Evolutionary conservation across 169 alveolate genomes (phyloP).

Genomic region (Perkinsus chesapeaki): DNA sequence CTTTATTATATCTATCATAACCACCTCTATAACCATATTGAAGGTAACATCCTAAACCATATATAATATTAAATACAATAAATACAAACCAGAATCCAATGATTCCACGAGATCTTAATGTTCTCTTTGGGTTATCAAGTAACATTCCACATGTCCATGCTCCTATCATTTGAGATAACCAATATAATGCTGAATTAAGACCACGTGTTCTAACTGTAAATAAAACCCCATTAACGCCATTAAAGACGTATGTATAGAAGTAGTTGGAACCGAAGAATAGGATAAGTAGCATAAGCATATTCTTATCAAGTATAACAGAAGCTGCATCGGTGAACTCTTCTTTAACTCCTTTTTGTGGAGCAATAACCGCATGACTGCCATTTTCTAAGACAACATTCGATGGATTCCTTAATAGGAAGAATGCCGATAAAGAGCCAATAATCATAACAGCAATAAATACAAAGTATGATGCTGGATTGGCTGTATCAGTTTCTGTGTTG

Average conservation of each 20-base stretch:
- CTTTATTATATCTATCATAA: neutral
- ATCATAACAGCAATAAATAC: neutral
- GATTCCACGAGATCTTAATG: neutral
- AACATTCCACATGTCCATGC: conserved; percentile 12
- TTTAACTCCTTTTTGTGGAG: neutral
- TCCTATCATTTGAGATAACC: conserved; percentile 30
- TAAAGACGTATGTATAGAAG: conserved; percentile 30
- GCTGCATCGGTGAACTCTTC: neutral
- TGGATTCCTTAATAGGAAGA: neutral
- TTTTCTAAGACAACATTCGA: neutral
- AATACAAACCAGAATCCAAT: neutral
- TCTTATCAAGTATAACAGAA: neutral
- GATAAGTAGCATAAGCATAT: neutral
- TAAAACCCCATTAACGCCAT: conserved; percentile 26
- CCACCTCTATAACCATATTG: neutral
- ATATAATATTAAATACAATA: neutral
- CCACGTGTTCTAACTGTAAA: conserved; percentile 28
- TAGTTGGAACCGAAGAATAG: conserved; percentile 33
- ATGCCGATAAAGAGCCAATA: neutral
- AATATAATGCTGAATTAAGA: conserved; percentile 29
- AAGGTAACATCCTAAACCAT: neutral
- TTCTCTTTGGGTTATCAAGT: neutral
- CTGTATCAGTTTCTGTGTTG: neutral
- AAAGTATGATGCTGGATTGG: conserved; percentile 1
- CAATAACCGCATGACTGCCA: conserved; percentile 1